These are phyloP conservation scores for Vigna nakashimae DNA, from an alignment of 306 rosid genomes.

Conservation along the genomic window DNA sequence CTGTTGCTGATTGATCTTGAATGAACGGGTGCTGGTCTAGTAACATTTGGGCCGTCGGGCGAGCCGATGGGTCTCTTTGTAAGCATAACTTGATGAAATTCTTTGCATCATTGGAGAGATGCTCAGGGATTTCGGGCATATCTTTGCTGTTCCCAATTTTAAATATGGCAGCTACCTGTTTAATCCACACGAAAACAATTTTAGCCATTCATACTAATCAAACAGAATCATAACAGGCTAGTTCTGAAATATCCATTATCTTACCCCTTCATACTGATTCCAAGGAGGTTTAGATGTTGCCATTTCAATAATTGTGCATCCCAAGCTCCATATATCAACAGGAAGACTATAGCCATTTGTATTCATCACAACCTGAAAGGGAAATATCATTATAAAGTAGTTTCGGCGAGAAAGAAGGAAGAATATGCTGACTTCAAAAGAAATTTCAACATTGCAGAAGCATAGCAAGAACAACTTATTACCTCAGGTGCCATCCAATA, in stretches of 20 bases:
- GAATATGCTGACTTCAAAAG: conserved; percentile 16
- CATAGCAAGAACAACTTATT: conserved; percentile 39
- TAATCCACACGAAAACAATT: conserved; percentile 44
- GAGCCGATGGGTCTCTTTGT: conserved; percentile 81
- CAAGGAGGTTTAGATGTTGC: conserved; percentile 96
- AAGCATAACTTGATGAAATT: conserved; percentile 77
- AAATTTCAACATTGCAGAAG: not conserved
- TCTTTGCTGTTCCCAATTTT: conserved; percentile 99
- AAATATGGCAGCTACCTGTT: conserved; percentile 97
- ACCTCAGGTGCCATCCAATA: conserved; percentile 99
- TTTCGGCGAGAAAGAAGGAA: conserved; percentile 14
- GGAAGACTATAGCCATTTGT: conserved; percentile 85
- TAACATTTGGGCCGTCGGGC: conserved; percentile 75
- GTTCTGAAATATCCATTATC: conserved; percentile 52
- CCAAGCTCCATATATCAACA: conserved; percentile 98
- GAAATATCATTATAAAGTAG: conserved; percentile 34
- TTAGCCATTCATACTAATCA: conserved; percentile 40
- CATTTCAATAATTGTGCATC: conserved; percentile 99
- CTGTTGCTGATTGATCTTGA: conserved; percentile 77
- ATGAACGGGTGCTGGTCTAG: conserved; percentile 89
- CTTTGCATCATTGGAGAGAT: conserved; percentile 89
- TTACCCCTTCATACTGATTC: conserved; percentile 98
- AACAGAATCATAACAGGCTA: conserved; percentile 13
- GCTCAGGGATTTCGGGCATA: conserved; percentile 90
- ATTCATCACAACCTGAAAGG: conserved; percentile 92